Evolutionary conservation across 2,329 filamentous ascomycete species (phyloP).

Genomic region (Fusarium xylarioides): DNA sequence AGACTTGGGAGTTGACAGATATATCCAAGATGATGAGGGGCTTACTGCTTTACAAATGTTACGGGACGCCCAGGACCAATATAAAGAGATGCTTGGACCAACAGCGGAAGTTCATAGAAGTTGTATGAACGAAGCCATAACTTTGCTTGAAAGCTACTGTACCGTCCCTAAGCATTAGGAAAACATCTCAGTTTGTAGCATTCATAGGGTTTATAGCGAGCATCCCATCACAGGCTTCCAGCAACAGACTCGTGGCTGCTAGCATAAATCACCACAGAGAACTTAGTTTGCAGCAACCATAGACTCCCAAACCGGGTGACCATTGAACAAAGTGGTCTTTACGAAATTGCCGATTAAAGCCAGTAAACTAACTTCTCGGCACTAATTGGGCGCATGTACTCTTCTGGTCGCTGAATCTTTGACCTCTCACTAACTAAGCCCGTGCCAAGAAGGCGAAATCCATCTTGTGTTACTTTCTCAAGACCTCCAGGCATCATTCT

Average conservation of each 20-base stretch:
- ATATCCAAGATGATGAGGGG: fast-evolving
- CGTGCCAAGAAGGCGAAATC: slow-evolving; percentile 41
- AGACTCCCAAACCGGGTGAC: too few species aligned
- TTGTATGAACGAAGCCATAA: fast-evolving
- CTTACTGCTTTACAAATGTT: neutral
- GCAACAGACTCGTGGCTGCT: too few species aligned
- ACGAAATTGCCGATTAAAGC: too few species aligned
- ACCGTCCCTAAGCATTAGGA: neutral
- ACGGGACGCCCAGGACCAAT: too few species aligned
- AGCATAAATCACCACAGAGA: too few species aligned
- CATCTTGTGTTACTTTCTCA: slow-evolving; percentile 40
- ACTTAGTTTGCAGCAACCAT: too few species aligned
- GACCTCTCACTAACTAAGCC: slow-evolving; percentile 37
- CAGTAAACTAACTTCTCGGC: slow-evolving; percentile 47
- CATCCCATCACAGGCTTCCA: too few species aligned
- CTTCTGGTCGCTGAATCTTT: slow-evolving; percentile 31
- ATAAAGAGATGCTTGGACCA: neutral
- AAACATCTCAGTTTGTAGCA: neutral
- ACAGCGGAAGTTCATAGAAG: neutral
- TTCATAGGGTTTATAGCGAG: neutral
- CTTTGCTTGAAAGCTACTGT: neutral
- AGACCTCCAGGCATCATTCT: slow-evolving; percentile 47
- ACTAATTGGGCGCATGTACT: slow-evolving; percentile 51
- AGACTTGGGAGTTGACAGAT: neutral
- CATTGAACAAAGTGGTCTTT: too few species aligned